Base-by-base conservation (phyloP, 2,329 filamentous ascomycete genomes). In the Thelonectria rubi region DNA sequence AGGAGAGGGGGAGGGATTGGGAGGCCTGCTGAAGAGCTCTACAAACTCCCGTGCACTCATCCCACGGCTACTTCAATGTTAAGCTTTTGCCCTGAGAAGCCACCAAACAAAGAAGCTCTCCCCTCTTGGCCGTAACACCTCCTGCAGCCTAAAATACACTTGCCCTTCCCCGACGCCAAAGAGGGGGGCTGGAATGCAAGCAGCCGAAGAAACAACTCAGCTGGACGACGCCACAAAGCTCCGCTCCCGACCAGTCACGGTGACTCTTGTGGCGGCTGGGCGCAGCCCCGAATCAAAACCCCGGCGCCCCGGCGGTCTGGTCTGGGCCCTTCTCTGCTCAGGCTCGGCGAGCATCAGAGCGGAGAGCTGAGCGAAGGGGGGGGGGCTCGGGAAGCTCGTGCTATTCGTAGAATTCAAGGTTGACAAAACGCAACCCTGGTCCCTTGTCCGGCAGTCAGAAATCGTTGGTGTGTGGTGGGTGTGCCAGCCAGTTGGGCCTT, bases 201-300 rank as follows among this genome's bases (percentile, higher is more conserved):
- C 30, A 42, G 24, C 21, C 26, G 21, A 39, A 55, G 53, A 46
- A 48, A 30, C 60, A 56, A 32, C 37, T 52, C 56, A 60, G 49
- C 55, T 62, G 55, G 37, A 39, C 10, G n/a, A 26, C 58, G 58
- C 58, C 48, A 61, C 48, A 34, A 7, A 7, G 4, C 39, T 18
- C 42, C 8, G 2, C 21, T 5, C 30, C 18, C 48, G 52, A 53
- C 48, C 32, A 56, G 20, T 40, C 30, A 42, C 40, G 15, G 43
- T 17, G 55, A 14, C 14, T 40, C 15, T 46, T 37, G 47, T 60
- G 60, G 60, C 56, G 32, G 4, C 32, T 34, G 32, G 32, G 32
- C 32, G 24, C 24, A 24, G 7, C 4, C n/a, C n/a, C n/a, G n/a
- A n/a, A n/a, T n/a, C n/a, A n/a, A n/a, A n/a, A n/a, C n/a, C n/a